Conservation (phyloP, 192 early-diverging fungal genomes). For the Obelidium mucronatum region DNA sequence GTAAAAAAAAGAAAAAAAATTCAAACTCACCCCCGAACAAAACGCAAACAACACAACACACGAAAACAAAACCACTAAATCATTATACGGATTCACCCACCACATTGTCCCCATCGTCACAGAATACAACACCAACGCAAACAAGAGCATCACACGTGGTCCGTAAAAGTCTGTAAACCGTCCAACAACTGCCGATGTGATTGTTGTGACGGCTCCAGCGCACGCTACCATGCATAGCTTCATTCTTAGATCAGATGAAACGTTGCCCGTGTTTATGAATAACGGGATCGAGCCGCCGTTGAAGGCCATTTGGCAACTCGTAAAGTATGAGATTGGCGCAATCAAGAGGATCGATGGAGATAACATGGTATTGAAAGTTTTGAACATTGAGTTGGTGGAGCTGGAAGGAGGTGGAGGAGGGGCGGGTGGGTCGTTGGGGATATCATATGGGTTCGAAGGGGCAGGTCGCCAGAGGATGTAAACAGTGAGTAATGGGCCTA, state of each 20-base stretch:
- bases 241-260: neutral
- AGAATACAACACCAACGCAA: slow-evolving; percentile 11
- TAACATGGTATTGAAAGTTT: slow-evolving; percentile 22
- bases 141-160: slow-evolving; percentile 19
- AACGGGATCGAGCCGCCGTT: slow-evolving; percentile 32
- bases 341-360: slow-evolving; percentile 17
- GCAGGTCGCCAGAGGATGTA: slow-evolving; percentile 18
- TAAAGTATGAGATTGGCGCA: slow-evolving; percentile 30
- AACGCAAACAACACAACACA: slow-evolving; percentile 29
- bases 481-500: slow-evolving; percentile 14
- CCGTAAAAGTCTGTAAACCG: slow-evolving; percentile 15
- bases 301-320: slow-evolving; percentile 33
- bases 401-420: neutral
- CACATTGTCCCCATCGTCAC: slow-evolving; percentile 20
- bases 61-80: slow-evolving; percentile 11
- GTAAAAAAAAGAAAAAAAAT: neutral
- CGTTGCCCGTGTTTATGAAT: slow-evolving; percentile 30
- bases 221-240: slow-evolving; percentile 24
- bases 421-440: neutral
- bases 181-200: slow-evolving; percentile 19
- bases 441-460: slow-evolving; percentile 30
- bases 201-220: slow-evolving; percentile 6
- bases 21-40: neutral
- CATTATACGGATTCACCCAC: neutral
- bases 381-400: neutral